Evolutionary conservation across 2,329 filamentous ascomycete genomes (phyloP).

Genomic region (Colletotrichum liaoningense): DNA sequence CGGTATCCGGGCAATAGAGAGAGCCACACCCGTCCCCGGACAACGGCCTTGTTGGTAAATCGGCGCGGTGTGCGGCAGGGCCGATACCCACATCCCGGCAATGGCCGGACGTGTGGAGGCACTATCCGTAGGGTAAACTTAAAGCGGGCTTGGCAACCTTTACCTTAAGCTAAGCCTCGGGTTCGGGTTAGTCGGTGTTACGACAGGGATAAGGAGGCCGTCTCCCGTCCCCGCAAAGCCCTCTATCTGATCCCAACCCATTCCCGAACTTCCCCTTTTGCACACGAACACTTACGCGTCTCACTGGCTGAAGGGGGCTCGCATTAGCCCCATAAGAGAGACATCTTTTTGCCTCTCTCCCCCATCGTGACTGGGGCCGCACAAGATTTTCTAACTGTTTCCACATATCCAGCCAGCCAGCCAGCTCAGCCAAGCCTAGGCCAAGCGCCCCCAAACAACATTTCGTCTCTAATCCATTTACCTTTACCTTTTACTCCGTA

Average conservation of each 20-base stretch:
- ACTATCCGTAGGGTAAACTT: neutral
- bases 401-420: neutral
- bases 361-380: neutral
- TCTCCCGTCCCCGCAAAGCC: neutral
- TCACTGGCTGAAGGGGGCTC: slow-evolving; percentile 16
- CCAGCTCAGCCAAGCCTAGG: too few relatives aligned
- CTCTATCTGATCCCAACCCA: neutral
- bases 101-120: neutral
- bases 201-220: slow-evolving; percentile 8
- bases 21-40: too few relatives aligned
- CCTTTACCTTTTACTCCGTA: neutral
- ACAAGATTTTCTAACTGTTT: slow-evolving; percentile 12
- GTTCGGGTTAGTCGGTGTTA: slow-evolving; percentile 13
- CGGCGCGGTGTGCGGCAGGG: slow-evolving; percentile 2
- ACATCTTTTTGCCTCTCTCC: neutral
- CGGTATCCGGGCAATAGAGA: neutral
- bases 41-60: too few relatives aligned
- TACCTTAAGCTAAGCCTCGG: slow-evolving; percentile 1
- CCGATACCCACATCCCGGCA: slow-evolving; percentile 22
- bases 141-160: neutral
- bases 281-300: slow-evolving; percentile 13
- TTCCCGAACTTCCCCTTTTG: neutral
- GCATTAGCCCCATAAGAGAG: slow-evolving; percentile 22
- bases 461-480: neutral
- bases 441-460: neutral